Evolutionary conservation across 2,329 filamentous ascomycete species (phyloP), one percentile per base, ranked within the genome.

Genomic region (Colletotrichum cuscutae): DNA sequence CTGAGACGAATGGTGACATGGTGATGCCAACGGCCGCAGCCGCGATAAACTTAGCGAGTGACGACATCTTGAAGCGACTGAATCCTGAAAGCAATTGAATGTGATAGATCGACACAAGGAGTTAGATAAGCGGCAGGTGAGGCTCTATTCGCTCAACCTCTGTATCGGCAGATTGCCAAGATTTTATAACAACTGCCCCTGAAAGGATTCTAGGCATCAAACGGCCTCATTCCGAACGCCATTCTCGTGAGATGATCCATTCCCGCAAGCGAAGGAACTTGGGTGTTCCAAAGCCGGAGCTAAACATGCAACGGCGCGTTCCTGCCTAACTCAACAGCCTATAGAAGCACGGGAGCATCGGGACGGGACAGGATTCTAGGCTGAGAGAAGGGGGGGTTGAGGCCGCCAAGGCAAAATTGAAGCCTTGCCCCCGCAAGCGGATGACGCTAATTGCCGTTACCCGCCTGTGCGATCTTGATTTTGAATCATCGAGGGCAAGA

Each of bases 211-310:
- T 49, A 49, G 42, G 42, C 42, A 49, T 49, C 19, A 22, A 49
- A 49, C 42, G 19, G 42, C 42, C 42, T 22, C 42, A 49, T 49
- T 22, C 4, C 42, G 42, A 19, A 49, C 19, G 42, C 42, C 42
- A 49, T 49, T 49, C 42, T 49, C 19, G 19, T 15, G 13, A 30
- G 24, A 30, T 5, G 12, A 13, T 52, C 37, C 37, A 46, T 28
- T 52, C 49, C 7, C 12, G 9, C 26, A 49, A n/a, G 26, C 65
- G 28, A 67, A 67, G 65, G 65, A 67, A 61, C 42, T 52, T 67
- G 6, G 26, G 65, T 24, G 46, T 9, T 11, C 22, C 8, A 52
- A 53, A 53, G 19, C 60, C 24, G 28, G 65, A 30, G 37, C 65
- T 53, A 54, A 30, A 30, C 5, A 30, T 2, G 22, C 57, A 26